These are phyloP conservation scores for Pleurotus tuoliensis DNA, from an alignment of 768 basidiomycete genomes.

Conservation along the genomic window DNA sequence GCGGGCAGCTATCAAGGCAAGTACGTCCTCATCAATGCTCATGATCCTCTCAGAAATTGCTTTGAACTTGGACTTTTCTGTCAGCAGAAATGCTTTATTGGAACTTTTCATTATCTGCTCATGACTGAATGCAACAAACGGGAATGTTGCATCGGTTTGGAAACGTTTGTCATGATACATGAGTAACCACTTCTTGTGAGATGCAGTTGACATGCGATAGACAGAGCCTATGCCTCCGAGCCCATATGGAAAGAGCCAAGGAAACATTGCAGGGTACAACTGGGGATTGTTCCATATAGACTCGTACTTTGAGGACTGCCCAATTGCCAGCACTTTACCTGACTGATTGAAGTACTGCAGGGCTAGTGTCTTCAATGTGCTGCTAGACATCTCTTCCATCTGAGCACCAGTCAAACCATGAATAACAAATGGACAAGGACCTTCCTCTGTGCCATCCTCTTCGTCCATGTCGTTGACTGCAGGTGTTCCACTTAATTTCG, in stretches of 20 bases:
- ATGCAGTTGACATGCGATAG: constrained; percentile 12
- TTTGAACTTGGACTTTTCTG: constrained; percentile 14
- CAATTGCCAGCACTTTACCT: constrained; percentile 24
- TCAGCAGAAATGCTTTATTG: constrained; percentile 14
- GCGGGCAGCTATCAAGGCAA: constrained; percentile 11
- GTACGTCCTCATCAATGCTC: constrained; percentile 9
- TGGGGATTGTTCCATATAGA: constrained; percentile 29
- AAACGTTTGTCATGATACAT: constrained; percentile 39
- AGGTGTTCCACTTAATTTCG: constrained; percentile 19
- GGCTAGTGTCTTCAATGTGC: constrained; percentile 18
- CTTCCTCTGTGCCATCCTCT: constrained; percentile 17
- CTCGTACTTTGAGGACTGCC: constrained; percentile 20
- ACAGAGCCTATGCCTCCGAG: constrained; percentile 27
- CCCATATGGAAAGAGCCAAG: constrained; percentile 40
- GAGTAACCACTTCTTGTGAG: constrained; percentile 24
- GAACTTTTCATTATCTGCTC: constrained; percentile 26
- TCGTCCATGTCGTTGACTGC: constrained; percentile 21
- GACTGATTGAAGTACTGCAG: constrained; percentile 21
- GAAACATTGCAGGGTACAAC: constrained; percentile 33
- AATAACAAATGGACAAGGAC: constrained; percentile 21
- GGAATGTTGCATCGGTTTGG: constrained; percentile 31
- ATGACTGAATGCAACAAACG: constrained; percentile 35
- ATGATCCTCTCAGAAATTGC: constrained; percentile 13
- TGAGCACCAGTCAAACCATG: constrained; percentile 20
- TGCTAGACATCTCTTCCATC: constrained; percentile 8